Base-by-base conservation (phyloP, 2,329 filamentous ascomycete species). In the Mycosphaerella sp. region DNA sequence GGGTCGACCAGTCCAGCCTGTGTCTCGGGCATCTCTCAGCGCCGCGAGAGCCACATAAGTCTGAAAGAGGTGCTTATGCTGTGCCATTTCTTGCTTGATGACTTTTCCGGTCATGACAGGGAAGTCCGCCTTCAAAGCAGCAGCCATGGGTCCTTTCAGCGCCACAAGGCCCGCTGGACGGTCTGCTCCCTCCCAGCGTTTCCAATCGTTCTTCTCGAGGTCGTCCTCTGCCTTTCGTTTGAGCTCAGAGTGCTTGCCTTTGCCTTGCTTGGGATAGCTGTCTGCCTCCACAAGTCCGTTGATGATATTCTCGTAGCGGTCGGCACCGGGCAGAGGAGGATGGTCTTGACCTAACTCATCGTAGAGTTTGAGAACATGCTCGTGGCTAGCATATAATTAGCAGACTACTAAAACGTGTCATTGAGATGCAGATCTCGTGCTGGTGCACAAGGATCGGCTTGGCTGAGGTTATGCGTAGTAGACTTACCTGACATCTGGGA, bases 71-170 rank as follows among this genome's bases (percentile, higher is more conserved):
- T 69, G 67, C 44, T 65, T 64, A 4, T 40, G 13, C 27, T 44
- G 5, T 73, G 42, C 1, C 62, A 60, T 16, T 62, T 47, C 42
- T 12, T 46, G 59, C 14, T 57, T 56, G 53, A 75, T 69, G 51
- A 68, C 67, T 13, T 62, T 58, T 9, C 64, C 61, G 1, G 71
- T 67, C 5, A 74, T 60, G 6, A 64, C 59, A 0, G 61, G 65
- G 44, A 73, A 74, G 39, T 74, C 70, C 45, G 71, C 68, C 55
- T 71, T 72, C 10, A 75, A 63, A 9, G 67, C 62, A 44, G 53
- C 41, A 18, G 44, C 44, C 34, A 64, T 61, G 2, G 58, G 37
- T 8, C 57, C 57, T 17, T 55, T 57, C 28, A 57, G 43, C 18
- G 43, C 47, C 8, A 6, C 16, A 6, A 56, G 54, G 2, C 52